Base-by-base conservation (phyloP, 306 rosid species). In the Urtica urens region DNA sequence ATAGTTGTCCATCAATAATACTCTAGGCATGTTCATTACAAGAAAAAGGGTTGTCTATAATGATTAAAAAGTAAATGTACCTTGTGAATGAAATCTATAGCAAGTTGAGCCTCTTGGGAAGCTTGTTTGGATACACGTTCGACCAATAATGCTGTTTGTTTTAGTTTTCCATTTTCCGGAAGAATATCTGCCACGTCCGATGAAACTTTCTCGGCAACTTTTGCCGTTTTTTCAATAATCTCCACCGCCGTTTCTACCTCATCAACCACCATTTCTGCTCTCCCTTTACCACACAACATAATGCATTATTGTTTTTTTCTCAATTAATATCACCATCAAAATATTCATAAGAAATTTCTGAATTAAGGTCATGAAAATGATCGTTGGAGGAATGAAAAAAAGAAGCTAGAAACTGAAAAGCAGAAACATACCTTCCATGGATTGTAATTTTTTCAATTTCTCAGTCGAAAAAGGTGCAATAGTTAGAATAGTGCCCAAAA, bases 11-110 rank as follows among this genome's bases (percentile, higher is more conserved):
- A n/a, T n/a, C n/a, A n/a, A n/a, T n/a, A n/a, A n/a, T n/a, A n/a
- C n/a, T 7, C 38, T 31, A 31, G 13, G 7, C 7, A 6, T 31
- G 38, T 31, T 31, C 13, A 8, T 31, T 8, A 31, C 13, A 31
- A 8, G 13, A 6, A 31, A 13, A 31, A 6, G 13, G 13, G 13
- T 31, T 6, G 7, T 6, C 10, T 8, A 8, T 0, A 6, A 31
- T 6, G 13, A 6, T 10, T 35, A 10, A 10, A 12, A 12, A n/a
- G n/a, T n/a, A n/a, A 44, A 5, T 21, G 23, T 63, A 82, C 93
- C 82, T 79, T 83, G 62, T 73, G 80, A 66, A 76, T 52, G 34
- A 83, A 62, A 22, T 68, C 41, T 51, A 67, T 14, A 23, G 83
- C 49, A 14, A 62, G 3, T 44, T 78, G 71, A 34, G 87, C 93